Conservation (phyloP, 1,139 yeast species). For the Zygosaccharomyces pseudobailii region DNA sequence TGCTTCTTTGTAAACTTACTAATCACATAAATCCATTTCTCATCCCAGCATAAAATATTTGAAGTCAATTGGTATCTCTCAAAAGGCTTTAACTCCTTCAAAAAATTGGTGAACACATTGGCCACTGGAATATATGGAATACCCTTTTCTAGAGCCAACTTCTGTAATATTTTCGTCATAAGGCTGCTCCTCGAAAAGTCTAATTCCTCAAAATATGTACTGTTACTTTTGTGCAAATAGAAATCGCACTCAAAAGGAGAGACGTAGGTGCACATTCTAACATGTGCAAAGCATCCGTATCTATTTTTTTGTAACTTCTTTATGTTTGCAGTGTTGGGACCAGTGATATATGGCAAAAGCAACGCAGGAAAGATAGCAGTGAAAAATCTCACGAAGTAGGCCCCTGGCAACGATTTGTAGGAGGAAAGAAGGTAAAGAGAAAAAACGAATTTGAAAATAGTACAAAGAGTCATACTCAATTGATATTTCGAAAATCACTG, state of each 20-base stretch:
- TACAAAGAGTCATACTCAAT: conserved; percentile 1
- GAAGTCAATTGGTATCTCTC: conserved; percentile 52
- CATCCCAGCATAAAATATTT: conserved; percentile 76
- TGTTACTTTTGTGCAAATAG: conserved; percentile 81
- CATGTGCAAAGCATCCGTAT: conserved; percentile 40
- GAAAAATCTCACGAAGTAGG: conserved; percentile 62
- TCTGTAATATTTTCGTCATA: conserved; percentile 52
- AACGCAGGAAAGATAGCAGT: conserved; percentile 41
- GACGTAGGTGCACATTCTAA: conserved; percentile 50
- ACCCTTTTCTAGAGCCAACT: conserved; percentile 41
- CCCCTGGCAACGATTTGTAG: conserved; percentile 65
- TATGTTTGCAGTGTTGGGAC: conserved; percentile 22
- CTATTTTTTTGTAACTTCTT: conserved; percentile 19
- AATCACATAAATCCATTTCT: conserved; percentile 75
- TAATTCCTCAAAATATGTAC: conserved; percentile 79
- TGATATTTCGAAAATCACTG: neutral
- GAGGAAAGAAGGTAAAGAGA: conserved; percentile 28
- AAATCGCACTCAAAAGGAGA: conserved; percentile 80
- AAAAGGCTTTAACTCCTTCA: conserved; percentile 68
- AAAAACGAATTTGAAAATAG: conserved; percentile 9
- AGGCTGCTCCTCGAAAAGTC: conserved; percentile 73
- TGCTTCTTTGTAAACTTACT: conserved; percentile 44
- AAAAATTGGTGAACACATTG: conserved; percentile 61
- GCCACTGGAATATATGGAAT: conserved; percentile 79
- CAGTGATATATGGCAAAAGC: conserved; percentile 34